Evolutionary conservation across 352 stramenopile genomes (phyloP).

Genomic region (Globisporangium cylindrosporum): DNA sequence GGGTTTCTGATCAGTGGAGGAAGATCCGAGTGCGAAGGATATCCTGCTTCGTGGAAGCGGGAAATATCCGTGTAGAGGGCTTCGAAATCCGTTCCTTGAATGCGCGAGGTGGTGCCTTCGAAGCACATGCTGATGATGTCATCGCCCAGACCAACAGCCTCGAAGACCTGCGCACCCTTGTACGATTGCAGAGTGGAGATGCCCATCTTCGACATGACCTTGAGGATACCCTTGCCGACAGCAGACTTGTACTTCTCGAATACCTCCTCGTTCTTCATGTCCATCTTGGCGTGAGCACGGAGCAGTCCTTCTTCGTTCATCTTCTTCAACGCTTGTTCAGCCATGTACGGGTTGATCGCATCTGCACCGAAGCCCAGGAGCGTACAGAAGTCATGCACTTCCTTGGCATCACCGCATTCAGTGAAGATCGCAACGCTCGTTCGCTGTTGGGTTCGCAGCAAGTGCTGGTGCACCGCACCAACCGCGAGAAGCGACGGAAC

Average conservation of each 20-base stretch:
- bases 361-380: conserved; percentile 94
- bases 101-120: conserved; percentile 83
- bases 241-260: conserved; percentile 67
- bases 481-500: conserved; percentile 94
- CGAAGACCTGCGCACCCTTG: conserved; percentile 96
- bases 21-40: conserved; percentile 70
- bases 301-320: conserved; percentile 93
- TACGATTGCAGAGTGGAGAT: conserved; percentile 95
- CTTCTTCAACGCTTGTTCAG: conserved; percentile 93
- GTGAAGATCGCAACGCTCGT: conserved; percentile 90
- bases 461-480: conserved; percentile 95
- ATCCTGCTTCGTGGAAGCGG: conserved; percentile 89
- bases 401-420: conserved; percentile 93
- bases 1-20: conserved; percentile 91
- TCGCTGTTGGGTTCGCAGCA: conserved; percentile 92
- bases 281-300: conserved; percentile 56
- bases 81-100: conserved; percentile 94
- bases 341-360: conserved; percentile 94
- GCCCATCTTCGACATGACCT: conserved; percentile 94
- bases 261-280: conserved; percentile 55
- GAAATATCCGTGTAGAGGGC: conserved; percentile 94
- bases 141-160: conserved; percentile 91
- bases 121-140: conserved; percentile 91
- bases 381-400: conserved; percentile 96
- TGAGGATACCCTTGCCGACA: conserved; percentile 68